Evolutionary conservation across 176 grass and related monocot genomes (phyloP).

Genomic region (Oropetium thomaeum): DNA sequence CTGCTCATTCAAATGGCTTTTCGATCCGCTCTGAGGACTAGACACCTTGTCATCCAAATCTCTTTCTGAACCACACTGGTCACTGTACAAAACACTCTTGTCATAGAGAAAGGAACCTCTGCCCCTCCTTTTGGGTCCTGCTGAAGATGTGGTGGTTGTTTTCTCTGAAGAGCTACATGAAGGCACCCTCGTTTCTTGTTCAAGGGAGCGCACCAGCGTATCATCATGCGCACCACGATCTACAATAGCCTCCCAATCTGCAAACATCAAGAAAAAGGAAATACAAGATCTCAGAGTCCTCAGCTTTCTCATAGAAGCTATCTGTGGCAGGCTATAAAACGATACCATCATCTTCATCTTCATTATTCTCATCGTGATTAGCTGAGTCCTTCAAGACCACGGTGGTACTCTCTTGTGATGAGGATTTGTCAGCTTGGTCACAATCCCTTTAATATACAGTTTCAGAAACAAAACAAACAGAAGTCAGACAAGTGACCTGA

Average conservation of each 20-base stretch:
- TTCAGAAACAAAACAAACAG: slow-evolving; percentile 15
- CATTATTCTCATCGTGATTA: slow-evolving; percentile 9
- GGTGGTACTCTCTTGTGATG: slow-evolving; percentile 24
- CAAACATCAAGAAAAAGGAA: slow-evolving; percentile 18
- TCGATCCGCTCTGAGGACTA: slow-evolving; percentile 14
- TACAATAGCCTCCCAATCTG: slow-evolving; percentile 87
- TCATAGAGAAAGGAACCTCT: slow-evolving; percentile 87
- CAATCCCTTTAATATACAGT: slow-evolving; percentile 34
- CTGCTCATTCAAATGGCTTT: slow-evolving; percentile 3
- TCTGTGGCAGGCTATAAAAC: not conserved
- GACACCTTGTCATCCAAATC: slow-evolving; percentile 29
- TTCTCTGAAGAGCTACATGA: slow-evolving; percentile 35
- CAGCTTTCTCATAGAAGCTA: not conserved
- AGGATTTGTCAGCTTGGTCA: slow-evolving; percentile 6
- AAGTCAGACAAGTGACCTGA: not conserved
- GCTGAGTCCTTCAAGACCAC: slow-evolving; percentile 19
- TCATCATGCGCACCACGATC: slow-evolving; percentile 46
- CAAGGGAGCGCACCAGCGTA: slow-evolving; percentile 15
- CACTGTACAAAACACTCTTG: slow-evolving; percentile 82
- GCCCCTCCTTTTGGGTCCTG: slow-evolving; percentile 70
- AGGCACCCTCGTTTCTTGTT: slow-evolving; percentile 26
- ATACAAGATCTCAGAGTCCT: not conserved
- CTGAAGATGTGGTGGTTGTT: slow-evolving; percentile 32
- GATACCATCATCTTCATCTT: slow-evolving; percentile 63
- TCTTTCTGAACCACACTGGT: slow-evolving; percentile 46